Percentiles rank a stretch among this genome's conserved stretches.
These are phyloP conservation scores for Agrostemma githago DNA, from an alignment of 148 eudicot genomes.

Conservation along the genomic window DNA sequence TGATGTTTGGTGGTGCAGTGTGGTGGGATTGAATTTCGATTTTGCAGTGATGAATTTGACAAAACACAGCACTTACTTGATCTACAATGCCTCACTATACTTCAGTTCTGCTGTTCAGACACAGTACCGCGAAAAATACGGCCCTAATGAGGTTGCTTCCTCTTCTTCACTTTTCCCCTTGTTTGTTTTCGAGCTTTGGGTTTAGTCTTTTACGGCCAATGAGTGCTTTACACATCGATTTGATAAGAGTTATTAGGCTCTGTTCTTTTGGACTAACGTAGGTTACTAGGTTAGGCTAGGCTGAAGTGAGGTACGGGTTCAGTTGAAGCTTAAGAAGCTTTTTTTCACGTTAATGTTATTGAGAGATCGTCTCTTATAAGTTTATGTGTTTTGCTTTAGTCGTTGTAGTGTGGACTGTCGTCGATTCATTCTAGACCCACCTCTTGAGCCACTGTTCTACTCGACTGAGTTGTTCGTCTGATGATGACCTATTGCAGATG, in stretches of 20 bases:
- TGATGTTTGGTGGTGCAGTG: conserved; percentile 43
- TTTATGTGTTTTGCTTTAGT: not conserved
- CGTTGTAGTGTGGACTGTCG: too few relatives aligned
- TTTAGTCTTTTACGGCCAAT: too few relatives aligned
- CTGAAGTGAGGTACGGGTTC: too few relatives aligned
- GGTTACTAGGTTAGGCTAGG: too few relatives aligned
- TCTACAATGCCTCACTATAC: conserved; percentile 80
- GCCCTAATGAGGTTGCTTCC: conserved; percentile 48
- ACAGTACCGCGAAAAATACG: conserved; percentile 67
- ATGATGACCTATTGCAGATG: conserved; percentile 43
- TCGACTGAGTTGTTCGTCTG: not conserved
- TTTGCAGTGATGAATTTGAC: conserved; percentile 77
- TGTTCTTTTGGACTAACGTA: too few relatives aligned
- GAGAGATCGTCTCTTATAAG: not conserved
- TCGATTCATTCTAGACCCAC: too few relatives aligned
- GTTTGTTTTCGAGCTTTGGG: not conserved
- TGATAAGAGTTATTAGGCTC: too few relatives aligned
- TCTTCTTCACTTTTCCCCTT: not conserved
- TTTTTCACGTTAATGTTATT: too few relatives aligned
- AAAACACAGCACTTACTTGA: conserved; percentile 68
- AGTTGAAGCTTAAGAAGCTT: too few relatives aligned
- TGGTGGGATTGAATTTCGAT: conserved; percentile 80
- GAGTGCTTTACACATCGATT: too few relatives aligned
- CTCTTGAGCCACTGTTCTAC: not conserved
- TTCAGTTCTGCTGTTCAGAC: conserved; percentile 69